Evolutionary conservation across 257 asterid genomes (phyloP).

Genomic region (Jaltomata sinuosa): DNA sequence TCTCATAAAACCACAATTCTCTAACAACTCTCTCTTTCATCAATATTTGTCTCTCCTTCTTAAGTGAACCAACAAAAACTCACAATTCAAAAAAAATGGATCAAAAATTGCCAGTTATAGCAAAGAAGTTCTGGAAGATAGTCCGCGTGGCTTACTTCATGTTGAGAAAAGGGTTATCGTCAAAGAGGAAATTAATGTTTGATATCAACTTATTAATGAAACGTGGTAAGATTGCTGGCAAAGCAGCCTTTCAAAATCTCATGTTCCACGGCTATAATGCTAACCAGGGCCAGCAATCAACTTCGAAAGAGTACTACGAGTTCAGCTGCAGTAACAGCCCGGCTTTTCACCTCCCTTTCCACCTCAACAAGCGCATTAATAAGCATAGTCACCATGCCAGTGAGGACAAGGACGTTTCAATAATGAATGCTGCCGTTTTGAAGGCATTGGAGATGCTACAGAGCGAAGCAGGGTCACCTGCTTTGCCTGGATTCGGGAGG

Average conservation of each 20-base stretch:
- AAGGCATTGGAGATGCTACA: conserved; percentile 37
- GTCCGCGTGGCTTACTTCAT: conserved; percentile 1
- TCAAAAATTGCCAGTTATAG: conserved; percentile 5
- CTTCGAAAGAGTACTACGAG: conserved; percentile 44
- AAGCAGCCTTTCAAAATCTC: conserved; percentile 11
- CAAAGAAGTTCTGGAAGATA: conserved; percentile 16
- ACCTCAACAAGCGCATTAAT: conserved; percentile 19
- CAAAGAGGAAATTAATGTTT: conserved; percentile 24
- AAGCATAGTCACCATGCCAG: conserved; percentile 2
- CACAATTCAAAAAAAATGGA: background rate
- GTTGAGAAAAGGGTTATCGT: conserved; percentile 25
- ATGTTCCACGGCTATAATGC: background rate
- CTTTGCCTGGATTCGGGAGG: conserved; percentile 25
- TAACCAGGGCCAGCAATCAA: background rate
- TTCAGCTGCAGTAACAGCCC: conserved; percentile 79
- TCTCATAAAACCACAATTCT: background rate
- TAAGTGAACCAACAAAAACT: background rate
- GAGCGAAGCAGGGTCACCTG: conserved; percentile 36
- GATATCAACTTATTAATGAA: conserved; percentile 30
- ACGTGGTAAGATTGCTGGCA: conserved; percentile 43
- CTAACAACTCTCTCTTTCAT: background rate
- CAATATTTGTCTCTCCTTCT: background rate
- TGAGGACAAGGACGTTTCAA: conserved; percentile 7
- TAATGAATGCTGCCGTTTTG: conserved; percentile 8
- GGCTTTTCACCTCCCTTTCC: conserved; percentile 29